Conservation (phyloP, 2,329 filamentous ascomycete genomes). For the Colletotrichum orbiculare region DNA sequence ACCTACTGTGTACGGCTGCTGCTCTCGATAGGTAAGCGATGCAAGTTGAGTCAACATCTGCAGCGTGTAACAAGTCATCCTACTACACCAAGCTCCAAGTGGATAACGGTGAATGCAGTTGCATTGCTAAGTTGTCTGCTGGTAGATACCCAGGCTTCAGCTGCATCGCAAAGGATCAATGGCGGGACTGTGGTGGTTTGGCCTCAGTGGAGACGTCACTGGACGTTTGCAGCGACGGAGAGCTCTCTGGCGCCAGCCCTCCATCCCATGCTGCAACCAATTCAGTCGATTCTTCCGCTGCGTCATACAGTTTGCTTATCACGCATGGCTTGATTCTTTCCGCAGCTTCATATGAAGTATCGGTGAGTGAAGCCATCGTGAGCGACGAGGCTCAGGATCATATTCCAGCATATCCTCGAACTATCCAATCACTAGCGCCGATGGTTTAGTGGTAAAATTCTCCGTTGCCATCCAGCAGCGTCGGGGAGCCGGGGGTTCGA, state of each 20-base stretch:
- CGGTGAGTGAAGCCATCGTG: no score
- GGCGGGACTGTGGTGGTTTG: slow-evolving; percentile 3
- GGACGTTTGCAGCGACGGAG: no score
- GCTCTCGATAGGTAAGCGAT: background rate
- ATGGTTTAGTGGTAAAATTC: slow-evolving; percentile 38
- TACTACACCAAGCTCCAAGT: slow-evolving; percentile 2
- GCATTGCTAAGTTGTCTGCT: background rate
- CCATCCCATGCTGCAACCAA: no score
- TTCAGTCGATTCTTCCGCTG: no score
- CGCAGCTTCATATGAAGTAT: no score
- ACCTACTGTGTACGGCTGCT: slow-evolving; percentile 1
- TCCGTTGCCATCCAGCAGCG: slow-evolving; percentile 35
- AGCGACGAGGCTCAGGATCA: no score
- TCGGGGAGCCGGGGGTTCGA: slow-evolving; percentile 37
- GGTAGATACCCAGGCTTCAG: background rate
- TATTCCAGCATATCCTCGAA: accelerated
- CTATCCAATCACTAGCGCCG: background rate
- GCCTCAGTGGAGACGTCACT: slow-evolving; percentile 18
- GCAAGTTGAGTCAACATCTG: slow-evolving; percentile 27
- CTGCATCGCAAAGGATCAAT: background rate
- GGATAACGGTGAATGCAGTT: background rate
- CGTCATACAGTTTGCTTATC: no score
- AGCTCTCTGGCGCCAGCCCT: no score
- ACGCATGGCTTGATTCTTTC: no score
- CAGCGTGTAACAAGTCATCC: background rate